Conservation (phyloP, 2,329 filamentous ascomycete genomes). For the Fusarium sp. region DNA sequence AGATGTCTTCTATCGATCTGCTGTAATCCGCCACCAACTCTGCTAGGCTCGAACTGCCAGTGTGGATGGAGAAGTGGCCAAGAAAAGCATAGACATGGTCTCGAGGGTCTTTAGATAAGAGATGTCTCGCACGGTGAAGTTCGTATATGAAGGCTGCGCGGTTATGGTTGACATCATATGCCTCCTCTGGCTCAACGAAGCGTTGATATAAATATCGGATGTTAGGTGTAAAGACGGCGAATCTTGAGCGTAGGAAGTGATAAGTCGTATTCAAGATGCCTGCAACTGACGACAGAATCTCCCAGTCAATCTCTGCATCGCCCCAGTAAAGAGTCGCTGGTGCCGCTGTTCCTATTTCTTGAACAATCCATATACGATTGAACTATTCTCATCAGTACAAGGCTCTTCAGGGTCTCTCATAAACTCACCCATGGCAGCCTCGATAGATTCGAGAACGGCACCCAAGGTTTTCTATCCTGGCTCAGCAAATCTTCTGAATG, state of each 20-base stretch:
- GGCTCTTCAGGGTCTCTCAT: background rate
- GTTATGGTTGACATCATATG: slow-evolving; percentile 43
- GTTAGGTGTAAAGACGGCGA: slow-evolving; percentile 45
- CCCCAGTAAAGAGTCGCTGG: slow-evolving; percentile 50
- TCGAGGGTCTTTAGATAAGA: slow-evolving; percentile 46
- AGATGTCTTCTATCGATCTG: slow-evolving; percentile 45
- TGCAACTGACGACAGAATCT: slow-evolving; percentile 44
- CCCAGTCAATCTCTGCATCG: slow-evolving; percentile 46
- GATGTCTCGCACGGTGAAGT: slow-evolving; percentile 47
- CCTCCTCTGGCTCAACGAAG: slow-evolving; percentile 46
- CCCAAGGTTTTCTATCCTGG: slow-evolving; percentile 44
- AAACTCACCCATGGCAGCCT: slow-evolving; percentile 47
- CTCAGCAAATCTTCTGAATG: slow-evolving; percentile 45
- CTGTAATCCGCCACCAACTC: slow-evolving; percentile 44
- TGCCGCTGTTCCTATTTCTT: slow-evolving; percentile 49
- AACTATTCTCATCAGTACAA: slow-evolving; percentile 40
- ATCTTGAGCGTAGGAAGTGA: slow-evolving; percentile 45
- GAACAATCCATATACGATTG: slow-evolving; percentile 50
- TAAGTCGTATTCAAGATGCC: slow-evolving; percentile 47
- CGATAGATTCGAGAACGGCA: slow-evolving; percentile 46
- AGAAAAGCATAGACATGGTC: slow-evolving; percentile 51
- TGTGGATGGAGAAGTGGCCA: slow-evolving; percentile 46
- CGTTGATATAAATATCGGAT: slow-evolving; percentile 46
- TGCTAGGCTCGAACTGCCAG: slow-evolving; percentile 34
- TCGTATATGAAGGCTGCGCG: slow-evolving; percentile 50